Evolutionary conservation across 202 grass and related monocot genomes (phyloP), one percentile per base, ranked within the genome.

Genomic region (Eragrostis tef): DNA sequence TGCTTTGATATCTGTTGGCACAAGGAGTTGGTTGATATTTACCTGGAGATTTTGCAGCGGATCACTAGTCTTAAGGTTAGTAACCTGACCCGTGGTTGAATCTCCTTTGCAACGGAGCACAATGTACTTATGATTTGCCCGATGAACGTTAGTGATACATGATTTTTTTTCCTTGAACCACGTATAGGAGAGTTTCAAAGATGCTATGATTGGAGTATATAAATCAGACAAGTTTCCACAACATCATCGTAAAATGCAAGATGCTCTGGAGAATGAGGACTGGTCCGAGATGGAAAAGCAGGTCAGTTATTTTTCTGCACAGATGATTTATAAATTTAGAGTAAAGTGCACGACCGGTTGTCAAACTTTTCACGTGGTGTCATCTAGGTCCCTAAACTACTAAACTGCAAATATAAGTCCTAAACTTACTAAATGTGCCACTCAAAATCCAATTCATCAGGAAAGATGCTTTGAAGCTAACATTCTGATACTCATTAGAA

Each of bases 181-280:
- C 1, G 29, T 31, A 19, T 14, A 54, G 51, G 19, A 10, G 17
- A 22, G 17, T 47, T 81, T 62, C 11, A 61, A 25, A 24, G 53
- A 61, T 48, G 67, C 12, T 11, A 16, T 81, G 25, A 7, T 39
- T 13, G 41, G 46, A 61, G 79, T 81, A 11, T 71, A 61, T 6
- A 1, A 71, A 60, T 19, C 6, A 11, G 15, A 47, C 7, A 81
- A 11, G 24, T 81, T 81, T 45, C 66, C 78, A 0, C 17, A n/a
- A 22, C 39, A 52, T 0, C 41, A 71, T 15, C 0, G 14, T 5
- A 11, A 11, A 16, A 60, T 81, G 66, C 47, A 45, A 60, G 0
- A 4, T 71, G 51, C 41, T 8, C 52, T 71, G 24, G 66, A 60
- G 15, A 48, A 47, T 11, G 52, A 34, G 12, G 4, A 49, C 64